These are phyloP conservation scores for Daldinia caldariorum DNA, from an alignment of 495 filamentous ascomycete genomes.

Conservation along the genomic window DNA sequence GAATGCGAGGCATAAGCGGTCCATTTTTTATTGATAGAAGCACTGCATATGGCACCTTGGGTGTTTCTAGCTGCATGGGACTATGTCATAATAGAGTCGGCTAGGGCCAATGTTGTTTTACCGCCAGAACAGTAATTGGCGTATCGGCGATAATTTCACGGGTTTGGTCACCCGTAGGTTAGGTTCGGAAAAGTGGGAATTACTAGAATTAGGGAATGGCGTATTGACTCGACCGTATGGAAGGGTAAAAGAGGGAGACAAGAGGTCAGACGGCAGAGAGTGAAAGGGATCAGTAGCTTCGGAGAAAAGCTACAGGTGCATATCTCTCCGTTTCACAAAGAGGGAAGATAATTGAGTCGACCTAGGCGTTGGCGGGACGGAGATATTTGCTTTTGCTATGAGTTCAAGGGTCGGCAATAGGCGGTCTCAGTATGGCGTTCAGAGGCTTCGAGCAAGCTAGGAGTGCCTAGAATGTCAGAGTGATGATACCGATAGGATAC, in stretches of 20 bases:
- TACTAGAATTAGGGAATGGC: neutral
- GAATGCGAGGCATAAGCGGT: neutral
- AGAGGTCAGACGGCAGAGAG: neutral
- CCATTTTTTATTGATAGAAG: neutral
- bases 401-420: neutral
- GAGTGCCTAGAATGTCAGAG: neutral
- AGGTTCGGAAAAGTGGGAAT: slow-evolving; percentile 5
- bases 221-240: neutral
- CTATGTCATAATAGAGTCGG: neutral
- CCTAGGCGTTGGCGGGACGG: neutral
- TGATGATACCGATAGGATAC: neutral
- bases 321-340: neutral
- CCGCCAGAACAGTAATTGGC: neutral
- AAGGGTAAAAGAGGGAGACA: neutral
- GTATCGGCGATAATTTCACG: neutral
- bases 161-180: slow-evolving; percentile 12
- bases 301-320: neutral
- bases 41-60: neutral
- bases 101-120: neutral
- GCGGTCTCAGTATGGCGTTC: neutral
- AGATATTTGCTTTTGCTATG: slow-evolving; percentile 5
- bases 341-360: neutral
- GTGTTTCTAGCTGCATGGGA: slow-evolving; percentile 14
- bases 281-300: neutral
- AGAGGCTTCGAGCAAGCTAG: neutral